Evolutionary conservation across 2,329 filamentous ascomycete genomes (phyloP).

Genomic region (Hypoxylon sp.): DNA sequence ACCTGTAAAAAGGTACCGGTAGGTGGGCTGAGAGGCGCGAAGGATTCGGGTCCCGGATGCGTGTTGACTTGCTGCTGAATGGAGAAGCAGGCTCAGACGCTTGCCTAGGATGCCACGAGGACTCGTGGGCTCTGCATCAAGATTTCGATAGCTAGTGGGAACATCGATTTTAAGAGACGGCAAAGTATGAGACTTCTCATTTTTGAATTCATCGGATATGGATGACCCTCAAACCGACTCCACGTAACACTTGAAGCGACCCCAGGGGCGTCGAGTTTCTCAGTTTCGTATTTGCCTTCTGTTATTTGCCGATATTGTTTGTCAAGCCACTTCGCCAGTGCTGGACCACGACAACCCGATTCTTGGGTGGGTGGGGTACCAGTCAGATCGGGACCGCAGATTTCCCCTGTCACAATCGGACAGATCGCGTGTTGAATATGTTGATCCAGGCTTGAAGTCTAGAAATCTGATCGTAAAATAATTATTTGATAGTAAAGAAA

Average conservation of each 20-base stretch:
- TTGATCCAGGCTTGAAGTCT: background rate
- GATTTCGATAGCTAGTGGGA: constrained; percentile 5
- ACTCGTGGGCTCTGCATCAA: constrained; percentile 3
- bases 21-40: constrained; percentile 27
- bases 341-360: background rate
- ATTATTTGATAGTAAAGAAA: too few relatives aligned
- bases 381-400: background rate
- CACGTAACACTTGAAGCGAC: background rate
- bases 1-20: constrained; percentile 11
- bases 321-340: too few relatives aligned
- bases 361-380: background rate
- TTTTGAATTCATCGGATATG: constrained; percentile 1
- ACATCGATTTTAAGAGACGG: background rate
- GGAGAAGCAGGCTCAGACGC: constrained; percentile 1
- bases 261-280: background rate
- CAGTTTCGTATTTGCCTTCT: background rate
- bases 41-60: constrained; percentile 23
- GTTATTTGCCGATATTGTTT: too few relatives aligned
- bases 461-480: background rate
- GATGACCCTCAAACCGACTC: constrained; percentile 1
- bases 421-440: background rate
- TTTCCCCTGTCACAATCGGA: background rate
- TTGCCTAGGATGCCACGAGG: constrained; percentile 27
- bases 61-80: constrained; percentile 11
- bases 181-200: background rate